phyloP scores from a whole-genome alignment of 75 land plant genomes.

The Adiantum capillusveneris region DNA sequence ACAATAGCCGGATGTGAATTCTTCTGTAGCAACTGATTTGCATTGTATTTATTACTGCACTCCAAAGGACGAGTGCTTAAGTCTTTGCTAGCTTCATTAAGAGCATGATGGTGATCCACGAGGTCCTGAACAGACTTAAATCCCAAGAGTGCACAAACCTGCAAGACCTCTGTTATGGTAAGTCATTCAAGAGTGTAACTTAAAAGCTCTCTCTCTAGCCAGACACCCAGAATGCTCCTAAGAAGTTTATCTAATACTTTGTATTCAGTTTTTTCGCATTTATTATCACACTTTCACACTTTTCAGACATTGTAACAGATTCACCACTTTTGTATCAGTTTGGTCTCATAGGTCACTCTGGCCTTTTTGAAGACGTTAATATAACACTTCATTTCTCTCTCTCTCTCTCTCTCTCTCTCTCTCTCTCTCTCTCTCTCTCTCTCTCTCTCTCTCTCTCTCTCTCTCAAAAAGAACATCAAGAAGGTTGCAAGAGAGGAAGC shows the following conservation, averaged over 20 bases:
- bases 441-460: too few species aligned
- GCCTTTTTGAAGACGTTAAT: neutral
- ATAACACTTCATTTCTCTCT: neutral
- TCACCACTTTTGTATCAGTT: neutral
- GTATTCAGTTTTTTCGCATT: too few species aligned
- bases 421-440: too few species aligned
- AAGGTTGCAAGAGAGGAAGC: too few species aligned
- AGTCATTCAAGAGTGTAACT: too few species aligned
- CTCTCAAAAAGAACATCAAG: too few species aligned
- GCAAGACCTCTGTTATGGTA: constrained; percentile 1
- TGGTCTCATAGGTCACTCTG: neutral
- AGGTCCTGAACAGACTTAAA: constrained; percentile 18
- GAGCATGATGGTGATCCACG: constrained; percentile 18
- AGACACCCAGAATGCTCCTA: too few species aligned
- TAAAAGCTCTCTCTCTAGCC: too few species aligned
- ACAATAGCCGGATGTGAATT: constrained; percentile 18
- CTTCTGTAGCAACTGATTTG: neutral
- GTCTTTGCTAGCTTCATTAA: constrained; percentile 16
- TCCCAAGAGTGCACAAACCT: constrained; percentile 20
- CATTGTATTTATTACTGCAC: neutral
- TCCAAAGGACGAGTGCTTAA: constrained; percentile 7
- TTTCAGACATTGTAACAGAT: too few species aligned
- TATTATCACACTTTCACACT: too few species aligned
- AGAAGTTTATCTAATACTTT: too few species aligned
- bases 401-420: too few species aligned